phyloP scores from a whole-genome alignment of 2,329 filamentous ascomycete genomes.

The Alternaria metachromatica region DNA sequence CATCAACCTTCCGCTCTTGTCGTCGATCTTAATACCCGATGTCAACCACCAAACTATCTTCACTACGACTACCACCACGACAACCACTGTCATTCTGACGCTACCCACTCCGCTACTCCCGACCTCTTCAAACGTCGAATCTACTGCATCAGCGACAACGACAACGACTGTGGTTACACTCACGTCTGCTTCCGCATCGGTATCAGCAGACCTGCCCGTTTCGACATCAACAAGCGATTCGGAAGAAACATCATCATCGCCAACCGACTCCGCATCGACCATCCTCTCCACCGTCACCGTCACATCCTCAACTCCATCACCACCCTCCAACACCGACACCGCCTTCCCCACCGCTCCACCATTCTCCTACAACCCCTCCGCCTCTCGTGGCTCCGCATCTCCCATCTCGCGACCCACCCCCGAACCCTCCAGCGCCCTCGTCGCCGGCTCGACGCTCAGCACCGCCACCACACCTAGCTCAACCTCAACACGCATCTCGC shows the following conservation, averaged over 20 bases:
- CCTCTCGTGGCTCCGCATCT: constrained; percentile 8
- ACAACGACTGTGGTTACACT: neutral
- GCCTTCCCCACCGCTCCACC: constrained; percentile 4
- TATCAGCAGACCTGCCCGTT: neutral
- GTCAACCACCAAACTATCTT: neutral
- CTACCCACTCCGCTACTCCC: neutral
- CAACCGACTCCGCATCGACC: neutral
- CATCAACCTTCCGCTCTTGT: constrained; percentile 6
- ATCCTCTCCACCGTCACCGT: neutral
- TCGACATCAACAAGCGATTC: neutral
- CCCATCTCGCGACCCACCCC: constrained; percentile 7
- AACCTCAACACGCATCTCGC: constrained; percentile 17
- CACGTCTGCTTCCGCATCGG: neutral
- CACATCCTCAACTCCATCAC: neutral
- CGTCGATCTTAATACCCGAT: constrained; percentile 5
- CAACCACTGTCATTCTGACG: neutral
- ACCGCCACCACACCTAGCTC: constrained; percentile 20
- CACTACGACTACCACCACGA: neutral
- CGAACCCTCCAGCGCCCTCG: constrained; percentile 8
- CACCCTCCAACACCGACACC: neutral
- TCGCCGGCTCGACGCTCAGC: constrained; percentile 18
- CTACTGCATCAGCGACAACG: neutral
- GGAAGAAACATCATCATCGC: neutral
- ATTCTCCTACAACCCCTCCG: constrained; percentile 10
- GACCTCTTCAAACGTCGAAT: neutral